Percentiles rank a stretch among this genome's conserved stretches.
phyloP scores from a whole-genome alignment of 495 filamentous ascomycete species.

The Bryoglossum gracile region DNA sequence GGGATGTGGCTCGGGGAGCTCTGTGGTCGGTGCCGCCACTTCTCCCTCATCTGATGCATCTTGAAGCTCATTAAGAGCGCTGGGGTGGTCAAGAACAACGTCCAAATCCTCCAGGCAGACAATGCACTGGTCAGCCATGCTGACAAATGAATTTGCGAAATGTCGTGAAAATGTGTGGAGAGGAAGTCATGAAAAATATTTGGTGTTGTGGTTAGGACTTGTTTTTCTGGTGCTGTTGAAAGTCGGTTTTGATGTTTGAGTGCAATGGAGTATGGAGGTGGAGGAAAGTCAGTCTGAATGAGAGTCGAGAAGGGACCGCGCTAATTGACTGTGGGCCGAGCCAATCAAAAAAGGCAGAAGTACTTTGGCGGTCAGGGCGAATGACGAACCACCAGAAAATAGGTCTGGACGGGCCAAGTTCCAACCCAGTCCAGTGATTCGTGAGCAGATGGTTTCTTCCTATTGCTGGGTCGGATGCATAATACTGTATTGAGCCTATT shows the following conservation, averaged over 20 bases:
- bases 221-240: not conserved
- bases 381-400: too few relatives aligned
- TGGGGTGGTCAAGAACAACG: conserved; percentile 32
- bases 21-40: conserved; percentile 31
- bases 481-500: too few relatives aligned
- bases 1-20: conserved; percentile 29
- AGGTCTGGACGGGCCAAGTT: too few relatives aligned
- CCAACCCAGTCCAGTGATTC: too few relatives aligned
- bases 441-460: too few relatives aligned
- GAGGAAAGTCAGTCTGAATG: too few relatives aligned
- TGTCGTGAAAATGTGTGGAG: conserved; percentile 3
- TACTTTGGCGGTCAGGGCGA: too few relatives aligned
- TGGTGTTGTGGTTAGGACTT: conserved; percentile 1
- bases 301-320: too few relatives aligned
- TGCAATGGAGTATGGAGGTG: conserved; percentile 1
- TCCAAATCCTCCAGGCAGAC: conserved; percentile 91
- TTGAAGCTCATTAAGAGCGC: conserved; percentile 29
- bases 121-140: conserved; percentile 91
- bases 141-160: conserved; percentile 15
- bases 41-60: conserved; percentile 22
- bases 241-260: conserved; percentile 2
- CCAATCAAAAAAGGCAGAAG: too few relatives aligned
- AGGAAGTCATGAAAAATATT: conserved; percentile 35
- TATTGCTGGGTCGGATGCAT: too few relatives aligned
- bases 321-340: too few relatives aligned